phyloP scores from a whole-genome alignment of 495 filamentous ascomycete species.

The Penicillium robsamsonii region DNA sequence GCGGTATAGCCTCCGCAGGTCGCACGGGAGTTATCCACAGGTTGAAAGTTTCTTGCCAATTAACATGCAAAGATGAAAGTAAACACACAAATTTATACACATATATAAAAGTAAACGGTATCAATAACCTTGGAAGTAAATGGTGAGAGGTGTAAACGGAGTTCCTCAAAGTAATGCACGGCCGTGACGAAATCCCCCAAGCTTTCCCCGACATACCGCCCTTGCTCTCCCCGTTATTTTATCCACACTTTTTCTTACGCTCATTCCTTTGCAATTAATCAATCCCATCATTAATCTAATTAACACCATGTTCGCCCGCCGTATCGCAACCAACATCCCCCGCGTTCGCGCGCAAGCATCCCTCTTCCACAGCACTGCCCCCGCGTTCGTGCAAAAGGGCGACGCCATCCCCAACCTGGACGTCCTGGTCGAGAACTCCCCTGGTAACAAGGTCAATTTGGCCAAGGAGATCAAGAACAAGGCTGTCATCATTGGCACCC shows the following conservation, averaged over 20 bases:
- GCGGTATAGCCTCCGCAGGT: conserved; percentile 11
- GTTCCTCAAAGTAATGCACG: conserved; percentile 3
- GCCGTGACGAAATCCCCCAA: conserved; percentile 10
- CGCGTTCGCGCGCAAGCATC: conserved; percentile 38
- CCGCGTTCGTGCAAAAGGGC: conserved; percentile 56
- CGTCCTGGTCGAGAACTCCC: conserved; percentile 54
- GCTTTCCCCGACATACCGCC: conserved; percentile 2
- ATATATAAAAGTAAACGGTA: neutral
- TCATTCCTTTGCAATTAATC: neutral
- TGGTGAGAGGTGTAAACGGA: neutral
- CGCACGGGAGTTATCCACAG: neutral
- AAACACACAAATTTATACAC: neutral
- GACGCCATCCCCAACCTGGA: conserved; percentile 65
- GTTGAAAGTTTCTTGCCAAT: neutral
- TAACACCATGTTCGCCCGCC: conserved; percentile 45
- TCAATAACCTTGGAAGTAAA: neutral
- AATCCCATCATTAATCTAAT: neutral
- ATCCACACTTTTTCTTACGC: neutral
- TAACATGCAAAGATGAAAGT: neutral
- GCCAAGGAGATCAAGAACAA: conserved; percentile 68
- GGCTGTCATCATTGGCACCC: conserved; percentile 84
- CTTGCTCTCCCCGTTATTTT: neutral
- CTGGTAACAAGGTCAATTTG: conserved; percentile 84
- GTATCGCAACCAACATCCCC: conserved; percentile 36
- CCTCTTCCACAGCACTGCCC: conserved; percentile 53